phyloP scores from a whole-genome alignment of 352 stramenopile genomes.

The Thraustochytrium sp. region DNA sequence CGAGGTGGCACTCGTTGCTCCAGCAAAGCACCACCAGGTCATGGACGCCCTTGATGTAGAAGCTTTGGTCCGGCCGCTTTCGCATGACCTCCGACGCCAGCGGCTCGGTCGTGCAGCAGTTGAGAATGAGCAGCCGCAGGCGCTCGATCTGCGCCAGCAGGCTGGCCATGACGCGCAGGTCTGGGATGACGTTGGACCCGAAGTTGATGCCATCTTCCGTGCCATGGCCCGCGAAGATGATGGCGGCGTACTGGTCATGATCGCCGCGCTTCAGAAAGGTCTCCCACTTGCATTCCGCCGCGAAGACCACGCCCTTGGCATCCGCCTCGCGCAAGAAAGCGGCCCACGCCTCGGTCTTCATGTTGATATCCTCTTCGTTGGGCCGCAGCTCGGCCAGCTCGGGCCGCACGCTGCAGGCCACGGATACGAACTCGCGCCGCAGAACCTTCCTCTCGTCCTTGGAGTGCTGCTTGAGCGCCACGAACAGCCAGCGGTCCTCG shows the following conservation, averaged over 20 bases:
- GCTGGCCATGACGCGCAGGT: neutral
- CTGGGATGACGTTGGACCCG: neutral
- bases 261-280: neutral
- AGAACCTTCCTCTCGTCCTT: neutral
- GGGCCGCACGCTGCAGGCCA: neutral
- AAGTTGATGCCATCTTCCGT: slow-evolving; percentile 16
- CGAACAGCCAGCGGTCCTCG: slow-evolving; percentile 1
- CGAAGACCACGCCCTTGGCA: neutral
- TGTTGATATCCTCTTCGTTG: neutral
- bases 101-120: slow-evolving; percentile 24
- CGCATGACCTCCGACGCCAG: neutral
- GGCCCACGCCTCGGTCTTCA: neutral
- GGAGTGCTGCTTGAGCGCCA: neutral
- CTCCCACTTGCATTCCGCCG: neutral
- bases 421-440: neutral
- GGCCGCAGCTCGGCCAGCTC: neutral
- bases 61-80: neutral
- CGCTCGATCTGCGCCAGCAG: neutral
- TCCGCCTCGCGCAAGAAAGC: neutral
- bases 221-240: neutral
- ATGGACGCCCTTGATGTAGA: neutral
- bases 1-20: neutral
- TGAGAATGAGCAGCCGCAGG: slow-evolving; percentile 34
- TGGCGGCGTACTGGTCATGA: neutral
- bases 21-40: slow-evolving; percentile 24